These are phyloP conservation scores for Diplocarpon rosae DNA, from an alignment of 2,329 filamentous ascomycete species.

Conservation along the genomic window DNA sequence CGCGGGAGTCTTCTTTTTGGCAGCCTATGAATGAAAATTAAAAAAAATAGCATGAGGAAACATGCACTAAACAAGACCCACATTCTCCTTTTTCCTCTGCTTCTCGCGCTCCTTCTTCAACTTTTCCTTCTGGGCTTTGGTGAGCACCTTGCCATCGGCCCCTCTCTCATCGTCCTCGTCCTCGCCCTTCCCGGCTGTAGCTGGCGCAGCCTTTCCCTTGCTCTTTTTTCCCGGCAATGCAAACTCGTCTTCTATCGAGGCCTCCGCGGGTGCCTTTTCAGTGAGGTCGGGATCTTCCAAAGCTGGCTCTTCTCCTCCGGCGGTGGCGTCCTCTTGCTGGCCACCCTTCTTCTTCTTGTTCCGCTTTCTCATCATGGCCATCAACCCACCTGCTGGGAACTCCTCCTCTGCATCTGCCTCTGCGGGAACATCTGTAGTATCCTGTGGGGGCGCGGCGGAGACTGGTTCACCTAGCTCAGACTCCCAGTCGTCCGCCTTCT, in stretches of 20 bases:
- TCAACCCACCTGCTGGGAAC: conserved; percentile 49
- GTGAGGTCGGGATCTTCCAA: conserved; percentile 35
- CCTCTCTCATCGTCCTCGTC: conserved; percentile 40
- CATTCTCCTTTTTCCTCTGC: conserved; percentile 96
- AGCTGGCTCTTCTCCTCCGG: conserved; percentile 54
- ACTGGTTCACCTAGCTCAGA: conserved; percentile 74
- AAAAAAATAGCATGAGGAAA: not conserved
- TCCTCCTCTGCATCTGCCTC: conserved; percentile 40
- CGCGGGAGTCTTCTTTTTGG: conserved; percentile 65
- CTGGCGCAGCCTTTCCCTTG: conserved; percentile 48
- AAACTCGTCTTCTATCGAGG: conserved; percentile 75
- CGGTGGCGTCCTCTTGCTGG: conserved; percentile 70
- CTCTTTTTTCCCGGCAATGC: conserved; percentile 64
- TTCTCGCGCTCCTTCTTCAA: conserved; percentile 98
- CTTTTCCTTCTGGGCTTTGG: conserved; percentile 97
- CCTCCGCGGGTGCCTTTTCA: conserved; percentile 69
- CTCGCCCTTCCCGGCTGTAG: conserved; percentile 32
- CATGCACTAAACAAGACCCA: conserved; percentile 30
- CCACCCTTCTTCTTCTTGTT: conserved; percentile 56
- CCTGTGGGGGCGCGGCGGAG: conserved; percentile 38
- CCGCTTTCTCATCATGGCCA: conserved; percentile 73
- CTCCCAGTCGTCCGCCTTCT: conserved; percentile 89
- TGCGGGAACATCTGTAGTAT: conserved; percentile 35
- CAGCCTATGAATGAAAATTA: conserved; percentile 41
- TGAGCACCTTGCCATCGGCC: conserved; percentile 62